phyloP scores from a whole-genome alignment of 805 yeast species.

The Metschnikowia gelsemii region DNA sequence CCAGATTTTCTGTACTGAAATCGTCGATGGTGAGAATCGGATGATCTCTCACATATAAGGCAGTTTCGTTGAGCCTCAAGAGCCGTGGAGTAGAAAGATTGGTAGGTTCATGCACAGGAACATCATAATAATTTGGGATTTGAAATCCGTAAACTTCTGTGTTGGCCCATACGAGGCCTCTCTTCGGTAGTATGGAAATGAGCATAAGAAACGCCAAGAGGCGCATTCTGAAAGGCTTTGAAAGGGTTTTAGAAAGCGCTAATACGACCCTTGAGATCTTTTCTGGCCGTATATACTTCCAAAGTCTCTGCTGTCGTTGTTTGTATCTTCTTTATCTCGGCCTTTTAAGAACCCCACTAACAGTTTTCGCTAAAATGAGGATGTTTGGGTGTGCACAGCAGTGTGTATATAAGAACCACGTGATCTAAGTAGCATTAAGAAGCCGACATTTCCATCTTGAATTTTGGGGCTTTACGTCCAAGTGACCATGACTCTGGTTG shows the following conservation, averaged over 20 bases:
- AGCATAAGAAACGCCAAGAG: conserved; percentile 1
- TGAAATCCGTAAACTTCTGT: conserved; percentile 36
- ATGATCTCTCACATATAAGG: conserved; percentile 15
- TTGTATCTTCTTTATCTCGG: no score
- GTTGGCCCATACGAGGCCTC: conserved; percentile 26
- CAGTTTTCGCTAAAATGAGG: no score
- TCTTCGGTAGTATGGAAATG: conserved; percentile 3
- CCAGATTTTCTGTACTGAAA: conserved; percentile 5
- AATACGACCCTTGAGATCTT: no score
- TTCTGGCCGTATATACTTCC: no score
- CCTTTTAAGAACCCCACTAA: no score
- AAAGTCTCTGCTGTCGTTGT: no score
- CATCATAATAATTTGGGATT: conserved; percentile 37
- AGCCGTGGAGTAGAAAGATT: neutral
- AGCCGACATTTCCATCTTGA: conserved; percentile 5
- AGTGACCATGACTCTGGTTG: neutral
- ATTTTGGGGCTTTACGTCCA: neutral
- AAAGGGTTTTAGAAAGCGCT: conserved; percentile 1
- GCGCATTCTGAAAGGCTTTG: neutral
- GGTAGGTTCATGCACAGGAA: conserved; percentile 21
- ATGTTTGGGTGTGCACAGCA: conserved; percentile 11
- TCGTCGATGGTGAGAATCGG: conserved; percentile 16
- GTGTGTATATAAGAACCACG: neutral
- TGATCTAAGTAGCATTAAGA: neutral
- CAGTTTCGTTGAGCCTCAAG: conserved; percentile 15